These are phyloP conservation scores for Neonectria faginata DNA, from an alignment of 2,329 filamentous ascomycete species.

Conservation along the genomic window DNA sequence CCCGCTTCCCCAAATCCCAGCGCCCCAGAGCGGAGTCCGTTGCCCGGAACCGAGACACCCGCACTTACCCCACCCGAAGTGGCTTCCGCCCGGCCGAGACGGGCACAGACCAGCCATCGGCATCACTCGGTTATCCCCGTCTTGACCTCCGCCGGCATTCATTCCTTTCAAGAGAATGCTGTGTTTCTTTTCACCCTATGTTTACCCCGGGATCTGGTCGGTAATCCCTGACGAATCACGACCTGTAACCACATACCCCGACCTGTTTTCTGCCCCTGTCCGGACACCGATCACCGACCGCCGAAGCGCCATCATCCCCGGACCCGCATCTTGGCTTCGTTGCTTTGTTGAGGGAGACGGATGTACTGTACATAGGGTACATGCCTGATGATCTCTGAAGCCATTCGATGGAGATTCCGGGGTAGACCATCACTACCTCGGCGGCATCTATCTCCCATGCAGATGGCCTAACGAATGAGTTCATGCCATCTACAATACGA, in stretches of 20 bases:
- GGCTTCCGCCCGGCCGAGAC: constrained; percentile 44
- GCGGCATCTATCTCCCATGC: neutral
- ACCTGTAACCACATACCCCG: constrained; percentile 12
- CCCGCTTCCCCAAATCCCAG: constrained; percentile 21
- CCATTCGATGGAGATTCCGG: constrained; percentile 16
- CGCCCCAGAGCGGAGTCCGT: constrained; percentile 20
- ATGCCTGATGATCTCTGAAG: neutral
- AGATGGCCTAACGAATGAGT: neutral
- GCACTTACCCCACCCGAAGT: constrained; percentile 33
- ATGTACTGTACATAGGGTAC: constrained; percentile 22
- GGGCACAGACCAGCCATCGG: constrained; percentile 46
- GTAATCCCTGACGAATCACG: constrained; percentile 38
- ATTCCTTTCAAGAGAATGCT: neutral
- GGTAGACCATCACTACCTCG: constrained; percentile 12
- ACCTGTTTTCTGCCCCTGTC: constrained; percentile 4
- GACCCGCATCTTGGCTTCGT: constrained; percentile 18
- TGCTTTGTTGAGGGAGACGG: neutral
- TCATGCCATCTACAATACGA: neutral
- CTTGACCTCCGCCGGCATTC: constrained; percentile 4
- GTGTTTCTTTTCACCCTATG: neutral
- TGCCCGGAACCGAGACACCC: constrained; percentile 30
- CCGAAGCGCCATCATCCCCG: constrained; percentile 13
- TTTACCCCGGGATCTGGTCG: constrained; percentile 41
- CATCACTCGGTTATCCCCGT: constrained; percentile 41
- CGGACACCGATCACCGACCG: constrained; percentile 18